phyloP scores from a whole-genome alignment of 257 asterid genomes.

The Dorcoceras hygrometricum region DNA sequence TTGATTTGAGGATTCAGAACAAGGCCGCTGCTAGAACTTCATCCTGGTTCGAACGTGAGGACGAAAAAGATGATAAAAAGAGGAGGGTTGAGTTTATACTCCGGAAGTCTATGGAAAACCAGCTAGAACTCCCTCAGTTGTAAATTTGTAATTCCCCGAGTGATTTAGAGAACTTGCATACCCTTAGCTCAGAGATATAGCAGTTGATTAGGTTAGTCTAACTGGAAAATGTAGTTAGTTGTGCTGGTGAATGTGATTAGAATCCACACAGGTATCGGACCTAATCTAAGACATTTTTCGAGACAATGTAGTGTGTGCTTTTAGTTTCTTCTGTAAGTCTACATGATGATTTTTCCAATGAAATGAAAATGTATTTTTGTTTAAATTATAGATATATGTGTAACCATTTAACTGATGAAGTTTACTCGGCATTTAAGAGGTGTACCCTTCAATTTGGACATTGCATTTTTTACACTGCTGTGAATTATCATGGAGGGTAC shows the following conservation, averaged over 20 bases:
- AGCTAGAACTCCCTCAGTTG: constrained; percentile 82
- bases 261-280: constrained; percentile 40
- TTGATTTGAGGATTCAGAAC: constrained; percentile 79
- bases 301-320: constrained; percentile 43
- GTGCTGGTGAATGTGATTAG: constrained; percentile 61
- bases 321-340: constrained; percentile 29
- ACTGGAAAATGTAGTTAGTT: constrained; percentile 46
- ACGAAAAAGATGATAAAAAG: constrained; percentile 85
- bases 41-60: constrained; percentile 71
- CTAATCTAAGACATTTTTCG: constrained; percentile 51
- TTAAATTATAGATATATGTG: not conserved
- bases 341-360: constrained; percentile 27
- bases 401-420: not conserved
- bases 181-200: constrained; percentile 39
- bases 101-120: constrained; percentile 69
- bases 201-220: constrained; percentile 62
- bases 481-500: not conserved
- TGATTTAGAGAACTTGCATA: constrained; percentile 35
- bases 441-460: not conserved
- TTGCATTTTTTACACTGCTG: constrained; percentile 3
- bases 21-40: constrained; percentile 48
- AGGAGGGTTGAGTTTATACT: constrained; percentile 81
- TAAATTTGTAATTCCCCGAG: constrained; percentile 56
- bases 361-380: not conserved
- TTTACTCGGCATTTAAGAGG: not conserved